Conservation (phyloP, 352 stramenopile species). For the Bremia lactucae region DNA sequence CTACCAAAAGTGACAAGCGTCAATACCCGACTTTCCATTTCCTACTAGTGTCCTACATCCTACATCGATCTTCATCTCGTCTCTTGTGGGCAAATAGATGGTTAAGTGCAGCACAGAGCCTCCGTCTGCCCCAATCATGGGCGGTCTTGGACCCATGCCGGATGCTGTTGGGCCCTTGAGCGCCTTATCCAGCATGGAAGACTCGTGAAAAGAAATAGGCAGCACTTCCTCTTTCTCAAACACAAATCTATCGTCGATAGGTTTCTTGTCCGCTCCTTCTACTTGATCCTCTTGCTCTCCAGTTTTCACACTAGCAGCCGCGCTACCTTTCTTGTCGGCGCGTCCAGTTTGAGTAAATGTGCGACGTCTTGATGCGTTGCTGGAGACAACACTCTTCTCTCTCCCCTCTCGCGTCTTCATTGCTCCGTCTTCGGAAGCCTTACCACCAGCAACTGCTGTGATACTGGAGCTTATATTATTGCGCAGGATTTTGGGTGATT, state of each 20-base stretch:
- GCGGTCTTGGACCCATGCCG: conserved; percentile 39
- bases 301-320: conserved; percentile 10
- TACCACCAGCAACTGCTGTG: conserved; percentile 1
- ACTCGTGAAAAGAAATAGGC: conserved; percentile 54
- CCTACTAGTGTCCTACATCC: conserved; percentile 2
- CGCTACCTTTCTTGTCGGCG: conserved; percentile 18
- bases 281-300: conserved; percentile 5
- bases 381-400: conserved; percentile 18
- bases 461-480: conserved; percentile 16
- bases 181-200: conserved; percentile 66
- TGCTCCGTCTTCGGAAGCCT: conserved; percentile 7
- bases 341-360: conserved; percentile 16
- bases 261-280: conserved; percentile 9
- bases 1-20: conserved; percentile 20
- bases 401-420: conserved; percentile 13
- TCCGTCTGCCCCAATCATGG: conserved; percentile 45
- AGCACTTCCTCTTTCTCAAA: conserved; percentile 61
- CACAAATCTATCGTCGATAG: conserved; percentile 34
- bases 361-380: conserved; percentile 13
- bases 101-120: conserved; percentile 69
- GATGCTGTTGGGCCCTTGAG: conserved; percentile 44
- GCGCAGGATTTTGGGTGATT: conserved; percentile 26
- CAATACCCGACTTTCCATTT: not conserved
- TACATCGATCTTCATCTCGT: conserved; percentile 85
- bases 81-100: conserved; percentile 74